phyloP scores from a whole-genome alignment of 176 grass and related monocot species.

The Aegilops longissima region DNA sequence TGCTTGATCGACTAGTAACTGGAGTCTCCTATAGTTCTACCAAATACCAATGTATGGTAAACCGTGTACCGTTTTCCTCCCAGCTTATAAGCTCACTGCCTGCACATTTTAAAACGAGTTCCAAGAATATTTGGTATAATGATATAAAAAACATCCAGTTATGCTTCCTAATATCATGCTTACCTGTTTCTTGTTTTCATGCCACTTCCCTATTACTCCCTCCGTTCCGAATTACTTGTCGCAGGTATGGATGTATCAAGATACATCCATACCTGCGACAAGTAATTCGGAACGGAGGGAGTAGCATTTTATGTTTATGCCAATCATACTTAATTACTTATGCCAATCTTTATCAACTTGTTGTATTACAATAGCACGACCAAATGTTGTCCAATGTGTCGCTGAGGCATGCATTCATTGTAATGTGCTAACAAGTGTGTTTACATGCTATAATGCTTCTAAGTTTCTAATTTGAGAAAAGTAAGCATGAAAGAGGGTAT shows the following conservation, averaged over 20 bases:
- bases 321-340: background rate
- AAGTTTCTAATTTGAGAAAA: background rate
- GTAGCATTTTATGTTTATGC: background rate
- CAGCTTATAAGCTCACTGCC: background rate
- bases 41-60: too few species aligned
- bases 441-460: background rate
- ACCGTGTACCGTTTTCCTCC: too few species aligned
- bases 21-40: too few species aligned
- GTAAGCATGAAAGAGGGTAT: background rate
- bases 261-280: too few species aligned
- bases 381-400: background rate
- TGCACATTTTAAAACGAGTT: background rate
- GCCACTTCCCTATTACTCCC: background rate
- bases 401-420: background rate
- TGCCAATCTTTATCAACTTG: background rate
- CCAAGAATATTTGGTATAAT: background rate
- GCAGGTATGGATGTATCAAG: too few species aligned
- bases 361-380: background rate
- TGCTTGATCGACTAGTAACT: background rate
- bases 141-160: background rate
- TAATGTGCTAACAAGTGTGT: background rate
- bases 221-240: too few species aligned
- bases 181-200: background rate
- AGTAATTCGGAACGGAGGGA: too few species aligned
- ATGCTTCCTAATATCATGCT: background rate